Base-by-base conservation (phyloP, 371 early-diverging fungal species). In the Saksenaea oblongispora region DNA sequence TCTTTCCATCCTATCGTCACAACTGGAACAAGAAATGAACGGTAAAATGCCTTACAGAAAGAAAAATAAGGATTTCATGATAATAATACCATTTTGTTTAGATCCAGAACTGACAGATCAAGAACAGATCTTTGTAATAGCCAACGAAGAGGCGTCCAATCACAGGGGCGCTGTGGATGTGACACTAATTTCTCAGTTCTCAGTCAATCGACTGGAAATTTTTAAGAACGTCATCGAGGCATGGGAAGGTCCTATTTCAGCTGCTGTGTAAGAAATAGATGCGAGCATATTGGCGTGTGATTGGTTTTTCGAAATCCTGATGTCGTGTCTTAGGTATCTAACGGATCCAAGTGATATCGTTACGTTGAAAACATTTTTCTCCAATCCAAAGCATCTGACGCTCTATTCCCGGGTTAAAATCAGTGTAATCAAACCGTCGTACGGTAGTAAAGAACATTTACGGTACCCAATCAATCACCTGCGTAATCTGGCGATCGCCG, bases 381-480 rank as follows among this genome's bases (percentile, higher is more conserved):
- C 67, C 35, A 59, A 56, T 37, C 65, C 57, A 53, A 58, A 56
- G 7, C 62, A 80, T 65, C 53, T 70, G 1, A 51, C 64, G 3
- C 11, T 61, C 5, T 81, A 78, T 58, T 62, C 67, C 54, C 56
- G 76, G 51, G 57, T 70, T 61, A 62, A 77, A 8, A 58, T 76
- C 37, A 63, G 83, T 0, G 42, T 88, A 22, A 66, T 86, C 24
- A 86, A 87, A 56, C 87, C 88, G 3, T 68, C 76, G n/a, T 86
- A 78, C 44, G 54, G 71, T 4, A 57, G 54, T 26, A 37, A 64
- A 9, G 71, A 73, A 0, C 81, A 75, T 35, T 58, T 74, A 9
- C 73, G 76, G 34, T 89, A 87, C 62, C 89, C 89, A 5, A 89
- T 89, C 70, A 89, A 89, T 51, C 77, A 81, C 42, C 67, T 89